Base-by-base conservation (phyloP, 1,284 basidiomycete species). In the Ceratobasidium sp. region DNA sequence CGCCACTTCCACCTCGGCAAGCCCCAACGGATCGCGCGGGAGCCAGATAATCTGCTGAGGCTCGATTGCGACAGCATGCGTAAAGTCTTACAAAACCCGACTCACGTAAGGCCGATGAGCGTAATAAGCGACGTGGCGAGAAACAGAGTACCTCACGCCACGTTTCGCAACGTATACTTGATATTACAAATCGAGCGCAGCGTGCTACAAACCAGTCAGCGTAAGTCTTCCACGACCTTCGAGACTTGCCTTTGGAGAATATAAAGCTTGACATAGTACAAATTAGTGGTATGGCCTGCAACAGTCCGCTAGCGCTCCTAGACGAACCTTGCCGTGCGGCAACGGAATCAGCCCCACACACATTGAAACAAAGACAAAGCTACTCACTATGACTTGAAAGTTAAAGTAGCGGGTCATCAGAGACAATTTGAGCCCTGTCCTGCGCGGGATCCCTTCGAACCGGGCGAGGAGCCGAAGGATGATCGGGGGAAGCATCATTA, bases 101-200 rank as follows among this genome's bases (percentile, higher is more conserved):
- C 46, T 44, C 49, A 51, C 25, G 59, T 51, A 56, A 81, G 71
- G 6, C 79, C 80, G 67, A 81, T 81, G 29, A 82, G 81, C 66
- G 80, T 76, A n/a, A 77, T 59, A 22, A 77, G 25, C 56, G 62
- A 43, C 76, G 78, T 68, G n/a, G 81, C 82, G 0, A 86, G 86
- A 87, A 95, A 97, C 0, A 92, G 84, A 0, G 95, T 96, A 15
- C 97, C 97, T 94, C 95, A 99, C 0, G 89, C 86, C 0, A 93
- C 90, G 32, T 84, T 61, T 9, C 81, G 79, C 71, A 86, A 81
- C 19, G 79, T 80, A 79, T 85, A 85, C 52, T 83, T 81, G 49
- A 84, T 82, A 46, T 81, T 83, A 80, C 82, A 86, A 22, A 85
- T 76, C 46, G 71, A 69, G 19, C 78, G 52, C 17, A 88, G 88